phyloP scores from a whole-genome alignment of 208 protist species.

The Trichomonas vaginalis region DNA sequence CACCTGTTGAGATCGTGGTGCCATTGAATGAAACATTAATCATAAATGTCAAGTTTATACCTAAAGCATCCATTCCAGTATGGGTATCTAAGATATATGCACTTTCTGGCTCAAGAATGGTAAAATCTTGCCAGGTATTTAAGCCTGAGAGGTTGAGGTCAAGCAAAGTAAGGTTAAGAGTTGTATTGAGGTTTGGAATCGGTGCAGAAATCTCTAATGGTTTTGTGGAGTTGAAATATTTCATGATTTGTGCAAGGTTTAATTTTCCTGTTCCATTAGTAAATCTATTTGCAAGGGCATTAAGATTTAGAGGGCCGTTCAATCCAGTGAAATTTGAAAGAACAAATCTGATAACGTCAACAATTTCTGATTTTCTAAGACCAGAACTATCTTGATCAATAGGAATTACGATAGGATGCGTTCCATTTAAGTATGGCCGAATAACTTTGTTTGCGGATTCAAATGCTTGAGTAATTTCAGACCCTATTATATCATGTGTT shows the following conservation, averaged over 20 bases:
- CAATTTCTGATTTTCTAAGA: neutral
- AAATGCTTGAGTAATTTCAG: neutral
- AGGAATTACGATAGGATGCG: neutral
- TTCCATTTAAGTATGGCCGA: neutral
- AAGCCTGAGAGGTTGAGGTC: neutral
- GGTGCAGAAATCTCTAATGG: neutral
- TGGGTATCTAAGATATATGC: neutral
- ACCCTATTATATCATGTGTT: neutral
- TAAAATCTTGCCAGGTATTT: neutral
- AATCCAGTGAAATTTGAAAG: neutral
- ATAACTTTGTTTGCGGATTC: neutral
- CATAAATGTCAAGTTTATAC: neutral
- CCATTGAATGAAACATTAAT: neutral
- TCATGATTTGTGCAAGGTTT: neutral
- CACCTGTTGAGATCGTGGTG: neutral
- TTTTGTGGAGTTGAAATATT: neutral
- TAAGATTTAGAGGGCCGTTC: neutral
- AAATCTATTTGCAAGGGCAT: neutral
- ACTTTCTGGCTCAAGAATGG: neutral
- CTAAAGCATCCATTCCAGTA: neutral
- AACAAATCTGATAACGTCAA: neutral
- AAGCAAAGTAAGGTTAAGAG: neutral
- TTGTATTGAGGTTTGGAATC: neutral
- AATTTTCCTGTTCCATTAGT: neutral
- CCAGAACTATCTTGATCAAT: neutral